phyloP scores from a whole-genome alignment of 2,329 filamentous ascomycete genomes.

The Alternaria infectoria region DNA sequence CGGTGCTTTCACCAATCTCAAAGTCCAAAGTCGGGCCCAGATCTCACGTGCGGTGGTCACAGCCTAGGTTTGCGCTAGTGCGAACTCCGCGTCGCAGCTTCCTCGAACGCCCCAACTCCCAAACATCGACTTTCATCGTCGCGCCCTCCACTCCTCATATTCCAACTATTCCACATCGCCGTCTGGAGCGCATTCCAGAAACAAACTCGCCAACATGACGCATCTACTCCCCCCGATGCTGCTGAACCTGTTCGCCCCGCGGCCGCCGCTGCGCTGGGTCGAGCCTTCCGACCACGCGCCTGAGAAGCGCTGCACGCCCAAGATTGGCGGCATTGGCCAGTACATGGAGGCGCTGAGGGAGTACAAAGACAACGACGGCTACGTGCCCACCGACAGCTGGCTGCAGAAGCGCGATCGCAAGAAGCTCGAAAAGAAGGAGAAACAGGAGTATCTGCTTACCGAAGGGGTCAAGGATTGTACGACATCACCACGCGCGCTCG shows the following conservation, averaged over 20 bases:
- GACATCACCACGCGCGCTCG: slow-evolving; percentile 20
- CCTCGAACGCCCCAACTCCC: slow-evolving; percentile 11
- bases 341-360: slow-evolving; percentile 76
- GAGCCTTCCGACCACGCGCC: slow-evolving; percentile 82
- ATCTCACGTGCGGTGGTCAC: slow-evolving; percentile 33
- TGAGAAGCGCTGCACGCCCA: slow-evolving; percentile 77
- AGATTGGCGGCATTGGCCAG: slow-evolving; percentile 74
- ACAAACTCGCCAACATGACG: slow-evolving; percentile 70
- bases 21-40: slow-evolving; percentile 24
- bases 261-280: slow-evolving; percentile 88
- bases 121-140: slow-evolving; percentile 23
- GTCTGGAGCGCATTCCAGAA: slow-evolving; percentile 45
- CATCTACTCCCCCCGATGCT: slow-evolving; percentile 94
- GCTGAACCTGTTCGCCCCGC: slow-evolving; percentile 91
- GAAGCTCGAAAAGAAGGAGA: slow-evolving; percentile 78
- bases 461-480: slow-evolving; percentile 72
- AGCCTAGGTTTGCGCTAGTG: slow-evolving; percentile 31
- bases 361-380: slow-evolving; percentile 79
- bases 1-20: slow-evolving; percentile 2
- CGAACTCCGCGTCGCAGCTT: slow-evolving; percentile 24
- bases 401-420: slow-evolving; percentile 84
- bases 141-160: slow-evolving; percentile 18
- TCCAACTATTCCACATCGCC: slow-evolving; percentile 40
- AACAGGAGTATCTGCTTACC: slow-evolving; percentile 66
- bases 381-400: slow-evolving; percentile 89